phyloP scores from a whole-genome alignment of 257 asterid species.

The Galeopsis tetrahit region DNA sequence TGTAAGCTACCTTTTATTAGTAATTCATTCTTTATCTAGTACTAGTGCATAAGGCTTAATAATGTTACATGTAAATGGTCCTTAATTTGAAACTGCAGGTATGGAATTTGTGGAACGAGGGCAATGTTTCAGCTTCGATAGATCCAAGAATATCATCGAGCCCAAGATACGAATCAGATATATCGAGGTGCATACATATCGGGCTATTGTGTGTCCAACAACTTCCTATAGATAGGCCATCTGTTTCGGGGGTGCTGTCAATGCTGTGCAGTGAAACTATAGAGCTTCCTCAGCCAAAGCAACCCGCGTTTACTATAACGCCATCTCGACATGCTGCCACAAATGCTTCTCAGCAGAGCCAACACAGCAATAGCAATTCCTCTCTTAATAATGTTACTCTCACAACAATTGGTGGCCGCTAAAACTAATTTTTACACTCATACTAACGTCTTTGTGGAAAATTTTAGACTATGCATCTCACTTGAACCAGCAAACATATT shows the following conservation, averaged over 20 bases:
- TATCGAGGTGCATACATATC: neutral
- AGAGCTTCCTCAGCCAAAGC: neutral
- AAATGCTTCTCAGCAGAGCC: neutral
- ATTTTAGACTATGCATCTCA: too few relatives aligned
- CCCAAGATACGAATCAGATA: neutral
- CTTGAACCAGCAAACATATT: too few relatives aligned
- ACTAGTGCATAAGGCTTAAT: too few relatives aligned
- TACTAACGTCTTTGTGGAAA: too few relatives aligned
- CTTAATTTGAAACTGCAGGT: neutral
- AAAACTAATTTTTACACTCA: neutral
- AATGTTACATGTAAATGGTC: neutral
- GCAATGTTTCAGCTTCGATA: neutral
- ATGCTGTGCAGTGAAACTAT: neutral
- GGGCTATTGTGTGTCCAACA: conserved; percentile 2
- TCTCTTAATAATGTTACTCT: neutral
- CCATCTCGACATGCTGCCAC: neutral
- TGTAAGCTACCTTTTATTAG: too few relatives aligned
- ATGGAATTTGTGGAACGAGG: neutral
- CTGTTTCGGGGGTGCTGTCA: neutral
- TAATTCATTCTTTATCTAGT: neutral
- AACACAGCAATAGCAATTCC: neutral
- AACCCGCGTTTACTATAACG: neutral
- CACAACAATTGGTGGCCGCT: neutral
- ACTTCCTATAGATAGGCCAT: neutral
- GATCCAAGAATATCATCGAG: neutral